Evolutionary conservation across 2,329 filamentous ascomycete genomes (phyloP).

Genomic region (Dactylonectria macrodidyma): DNA sequence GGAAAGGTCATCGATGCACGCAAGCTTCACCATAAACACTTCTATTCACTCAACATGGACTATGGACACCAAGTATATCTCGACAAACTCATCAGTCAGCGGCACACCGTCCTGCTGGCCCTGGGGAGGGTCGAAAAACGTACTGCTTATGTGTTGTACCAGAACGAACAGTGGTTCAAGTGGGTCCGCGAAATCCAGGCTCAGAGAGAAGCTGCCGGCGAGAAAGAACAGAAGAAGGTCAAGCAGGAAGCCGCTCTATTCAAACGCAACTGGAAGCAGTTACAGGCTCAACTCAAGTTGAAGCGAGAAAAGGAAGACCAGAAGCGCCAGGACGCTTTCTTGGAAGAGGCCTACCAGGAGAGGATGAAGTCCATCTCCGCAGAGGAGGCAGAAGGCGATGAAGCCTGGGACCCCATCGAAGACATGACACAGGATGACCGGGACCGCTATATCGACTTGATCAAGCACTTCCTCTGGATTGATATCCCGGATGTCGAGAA

Average conservation of each 20-base stretch:
- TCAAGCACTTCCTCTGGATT: conserved; percentile 50
- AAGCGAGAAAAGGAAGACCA: conserved; percentile 45
- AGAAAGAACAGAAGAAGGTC: conserved; percentile 49
- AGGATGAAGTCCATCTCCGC: conserved; percentile 35
- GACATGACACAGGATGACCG: conserved; percentile 44
- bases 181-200: conserved; percentile 46
- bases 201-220: conserved; percentile 41
- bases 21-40: conserved; percentile 45
- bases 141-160: conserved; percentile 38
- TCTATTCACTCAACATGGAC: conserved; percentile 43
- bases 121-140: conserved; percentile 38
- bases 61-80: conserved; percentile 47
- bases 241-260: conserved; percentile 49
- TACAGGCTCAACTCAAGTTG: conserved; percentile 39
- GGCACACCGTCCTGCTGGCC: conserved; percentile 35
- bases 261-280: conserved; percentile 43
- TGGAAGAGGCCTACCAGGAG: conserved; percentile 46
- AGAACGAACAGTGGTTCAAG: conserved; percentile 44
- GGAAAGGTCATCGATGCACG: conserved; percentile 47
- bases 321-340: conserved; percentile 46
- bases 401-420: conserved; percentile 49
- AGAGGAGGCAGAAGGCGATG: conserved; percentile 39
- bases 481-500: conserved; percentile 13
- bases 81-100: conserved; percentile 45
- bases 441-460: conserved; percentile 47